A percentile compares a stretch with the other conserved stretches of the same genome.
Evolutionary conservation across 2,329 filamentous ascomycete species (phyloP).

Genomic region (Fusarium stilboides): DNA sequence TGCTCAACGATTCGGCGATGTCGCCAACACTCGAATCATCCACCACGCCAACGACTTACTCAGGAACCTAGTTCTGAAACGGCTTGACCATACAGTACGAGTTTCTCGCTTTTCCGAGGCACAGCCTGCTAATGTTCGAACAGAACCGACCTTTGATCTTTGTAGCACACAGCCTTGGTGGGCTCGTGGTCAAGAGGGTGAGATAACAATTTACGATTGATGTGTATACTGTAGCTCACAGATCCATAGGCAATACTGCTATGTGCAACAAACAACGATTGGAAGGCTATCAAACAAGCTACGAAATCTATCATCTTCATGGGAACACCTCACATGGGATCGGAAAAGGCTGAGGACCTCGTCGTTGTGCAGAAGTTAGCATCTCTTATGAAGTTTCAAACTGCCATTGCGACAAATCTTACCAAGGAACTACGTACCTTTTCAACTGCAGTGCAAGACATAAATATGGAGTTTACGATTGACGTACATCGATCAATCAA

Average conservation of each 20-base stretch:
- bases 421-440: constrained; percentile 42
- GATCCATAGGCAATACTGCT: constrained; percentile 33
- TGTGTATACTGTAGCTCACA: background rate
- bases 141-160: constrained; percentile 41
- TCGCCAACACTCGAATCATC: constrained; percentile 44
- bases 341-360: constrained; percentile 39
- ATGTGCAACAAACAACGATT: constrained; percentile 40
- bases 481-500: constrained; percentile 43
- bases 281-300: constrained; percentile 35
- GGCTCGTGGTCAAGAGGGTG: constrained; percentile 40
- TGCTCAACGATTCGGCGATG: constrained; percentile 41
- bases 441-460: constrained; percentile 41
- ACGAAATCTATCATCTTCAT: constrained; percentile 43
- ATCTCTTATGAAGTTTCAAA: constrained; percentile 36
- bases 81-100: constrained; percentile 37
- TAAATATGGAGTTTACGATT: constrained; percentile 44
- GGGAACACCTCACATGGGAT: constrained; percentile 45
- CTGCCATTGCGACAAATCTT: constrained; percentile 36
- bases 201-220: constrained; percentile 34
- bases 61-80: constrained; percentile 40
- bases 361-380: constrained; percentile 41
- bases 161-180: constrained; percentile 42
- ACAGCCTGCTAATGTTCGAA: background rate
- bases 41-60: constrained; percentile 43
- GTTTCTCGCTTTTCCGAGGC: background rate